A percentile compares a stretch with the other conserved stretches of the same genome.
Evolutionary conservation across 2,329 filamentous ascomycete species (phyloP).

Genomic region (Knufia petricola): DNA sequence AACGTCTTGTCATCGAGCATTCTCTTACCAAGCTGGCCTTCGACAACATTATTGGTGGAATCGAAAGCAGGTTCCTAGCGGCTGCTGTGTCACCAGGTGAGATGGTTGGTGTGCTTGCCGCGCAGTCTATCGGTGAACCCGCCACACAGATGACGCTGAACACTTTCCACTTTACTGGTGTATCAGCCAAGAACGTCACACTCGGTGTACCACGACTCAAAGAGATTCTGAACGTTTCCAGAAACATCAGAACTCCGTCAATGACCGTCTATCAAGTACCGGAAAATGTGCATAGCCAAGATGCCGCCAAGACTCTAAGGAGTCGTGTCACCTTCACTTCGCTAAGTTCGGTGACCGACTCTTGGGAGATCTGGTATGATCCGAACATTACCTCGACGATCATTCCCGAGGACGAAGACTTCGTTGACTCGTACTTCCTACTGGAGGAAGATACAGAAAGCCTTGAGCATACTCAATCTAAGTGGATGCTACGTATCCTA

Average conservation of each 20-base stretch:
- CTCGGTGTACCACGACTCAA: conserved; percentile 97
- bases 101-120: conserved; percentile 96
- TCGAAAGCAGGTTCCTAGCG: conserved; percentile 79
- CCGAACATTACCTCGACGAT: conserved; percentile 77
- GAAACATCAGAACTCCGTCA: conserved; percentile 95
- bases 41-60: conserved; percentile 80
- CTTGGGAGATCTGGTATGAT: conserved; percentile 96
- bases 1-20: conserved; percentile 77
- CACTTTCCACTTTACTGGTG: conserved; percentile 99
- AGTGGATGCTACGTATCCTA: conserved; percentile 89
- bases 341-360: conserved; percentile 77
- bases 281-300: conserved; percentile 54
- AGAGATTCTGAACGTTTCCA: conserved; percentile 96
- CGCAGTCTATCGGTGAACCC: conserved; percentile 96
- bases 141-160: conserved; percentile 99
- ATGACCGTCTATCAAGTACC: conserved; percentile 83
- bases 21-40: conserved; percentile 85
- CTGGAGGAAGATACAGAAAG: conserved; percentile 73
- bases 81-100: conserved; percentile 85
- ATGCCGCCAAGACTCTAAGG: conserved; percentile 74
- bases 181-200: conserved; percentile 98
- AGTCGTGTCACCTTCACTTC: conserved; percentile 91
- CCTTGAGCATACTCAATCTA: conserved; percentile 60
- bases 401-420: conserved; percentile 79
- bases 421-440: conserved; percentile 95